Evolutionary conservation across 305 asterid genomes (phyloP).

Genomic region (Fraxinus floribunda): DNA sequence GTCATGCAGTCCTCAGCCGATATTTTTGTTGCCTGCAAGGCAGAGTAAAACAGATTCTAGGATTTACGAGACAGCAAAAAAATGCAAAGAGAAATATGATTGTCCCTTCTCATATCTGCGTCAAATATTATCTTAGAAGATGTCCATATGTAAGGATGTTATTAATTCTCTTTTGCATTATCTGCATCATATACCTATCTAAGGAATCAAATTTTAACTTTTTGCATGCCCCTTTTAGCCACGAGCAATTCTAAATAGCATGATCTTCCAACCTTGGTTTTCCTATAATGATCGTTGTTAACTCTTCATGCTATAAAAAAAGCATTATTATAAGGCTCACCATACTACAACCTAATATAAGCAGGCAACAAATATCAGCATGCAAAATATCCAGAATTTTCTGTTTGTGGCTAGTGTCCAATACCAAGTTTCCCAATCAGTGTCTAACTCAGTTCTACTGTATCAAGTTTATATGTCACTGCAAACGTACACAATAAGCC

Average conservation of each 20-base stretch:
- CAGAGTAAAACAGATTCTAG: conserved; percentile 17
- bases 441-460: background rate
- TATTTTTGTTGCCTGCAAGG: conserved; percentile 79
- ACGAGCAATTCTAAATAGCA: conserved; percentile 14
- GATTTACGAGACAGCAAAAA: background rate
- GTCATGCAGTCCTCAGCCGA: conserved; percentile 75
- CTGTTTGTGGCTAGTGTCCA: background rate
- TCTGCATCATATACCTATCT: background rate
- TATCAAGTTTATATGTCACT: background rate
- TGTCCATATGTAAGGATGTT: background rate
- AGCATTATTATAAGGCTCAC: background rate
- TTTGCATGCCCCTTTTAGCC: conserved; percentile 6
- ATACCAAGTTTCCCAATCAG: background rate
- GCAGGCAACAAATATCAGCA: background rate
- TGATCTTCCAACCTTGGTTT: conserved; percentile 11
- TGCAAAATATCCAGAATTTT: background rate
- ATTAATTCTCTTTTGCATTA: background rate
- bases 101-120: conserved; percentile 7
- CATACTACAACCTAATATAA: background rate
- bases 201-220: background rate
- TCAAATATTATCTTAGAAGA: background rate
- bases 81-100: background rate
- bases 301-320: background rate
- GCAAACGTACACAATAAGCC: background rate
- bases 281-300: background rate